phyloP scores from a whole-genome alignment of 2,329 filamentous ascomycete genomes.

The Phaeosphaeriaceae sp. region DNA sequence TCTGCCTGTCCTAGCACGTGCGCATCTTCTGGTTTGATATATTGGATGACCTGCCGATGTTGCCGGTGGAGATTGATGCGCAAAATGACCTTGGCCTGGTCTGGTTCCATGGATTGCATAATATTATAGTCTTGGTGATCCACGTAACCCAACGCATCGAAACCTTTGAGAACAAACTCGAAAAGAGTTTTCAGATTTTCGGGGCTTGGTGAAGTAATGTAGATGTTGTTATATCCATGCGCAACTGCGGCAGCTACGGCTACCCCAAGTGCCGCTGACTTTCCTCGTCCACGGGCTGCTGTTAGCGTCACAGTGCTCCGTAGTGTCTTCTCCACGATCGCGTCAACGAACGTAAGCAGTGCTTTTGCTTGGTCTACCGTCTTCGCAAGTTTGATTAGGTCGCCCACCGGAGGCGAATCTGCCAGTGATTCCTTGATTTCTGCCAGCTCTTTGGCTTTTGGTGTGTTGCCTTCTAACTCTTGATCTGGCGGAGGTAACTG shows the following conservation, averaged over 20 bases:
- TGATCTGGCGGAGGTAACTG: conserved; percentile 77
- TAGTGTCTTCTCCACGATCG: conserved; percentile 94
- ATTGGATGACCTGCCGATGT: conserved; percentile 97
- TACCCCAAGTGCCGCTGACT: conserved; percentile 93
- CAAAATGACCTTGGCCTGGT: conserved; percentile 99
- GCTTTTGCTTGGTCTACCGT: conserved; percentile 97
- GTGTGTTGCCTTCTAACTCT: conserved; percentile 73
- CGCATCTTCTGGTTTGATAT: conserved; percentile 94
- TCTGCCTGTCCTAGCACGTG: conserved; percentile 96
- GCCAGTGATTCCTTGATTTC: conserved; percentile 85
- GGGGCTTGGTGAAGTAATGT: conserved; percentile 95
- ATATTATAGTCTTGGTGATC: conserved; percentile 98
- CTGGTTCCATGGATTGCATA: conserved; percentile 95
- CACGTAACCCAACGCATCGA: conserved; percentile 90
- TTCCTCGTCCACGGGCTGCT: conserved; percentile 91
- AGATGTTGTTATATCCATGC: conserved; percentile 98
- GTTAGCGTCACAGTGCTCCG: conserved; percentile 93
- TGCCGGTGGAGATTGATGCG: conserved; percentile 93
- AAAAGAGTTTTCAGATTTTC: conserved; percentile 99
- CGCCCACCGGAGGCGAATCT: conserved; percentile 85
- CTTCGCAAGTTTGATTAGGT: conserved; percentile 81
- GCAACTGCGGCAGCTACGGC: conserved; percentile 93
- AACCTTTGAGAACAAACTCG: conserved; percentile 98
- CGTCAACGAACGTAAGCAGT: conserved; percentile 93
- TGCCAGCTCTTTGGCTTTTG: conserved; percentile 76